These are phyloP conservation scores for Cicer chorassanicum DNA, from an alignment of 306 rosid species.

Conservation along the genomic window DNA sequence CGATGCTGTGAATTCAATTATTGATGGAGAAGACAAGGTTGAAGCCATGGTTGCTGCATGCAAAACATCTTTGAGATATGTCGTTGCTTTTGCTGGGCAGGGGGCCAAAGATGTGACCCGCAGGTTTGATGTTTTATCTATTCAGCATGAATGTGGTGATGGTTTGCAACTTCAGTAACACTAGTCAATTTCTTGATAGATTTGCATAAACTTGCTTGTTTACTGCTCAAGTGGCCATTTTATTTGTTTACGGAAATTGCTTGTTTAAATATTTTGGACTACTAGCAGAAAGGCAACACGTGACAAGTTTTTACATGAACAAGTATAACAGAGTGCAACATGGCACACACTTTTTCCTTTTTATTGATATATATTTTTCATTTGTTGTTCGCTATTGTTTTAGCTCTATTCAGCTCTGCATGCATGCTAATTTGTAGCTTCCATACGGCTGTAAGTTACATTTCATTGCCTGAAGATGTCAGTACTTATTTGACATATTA, in stretches of 20 bases:
- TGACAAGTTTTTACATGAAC: slow-evolving; percentile 6
- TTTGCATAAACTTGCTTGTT: slow-evolving; percentile 28
- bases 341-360: not conserved
- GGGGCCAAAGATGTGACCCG: slow-evolving; percentile 98
- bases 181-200: slow-evolving; percentile 23
- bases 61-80: slow-evolving; percentile 86
- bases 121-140: slow-evolving; percentile 63
- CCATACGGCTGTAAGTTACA: slow-evolving; percentile 13
- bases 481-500: slow-evolving; percentile 44
- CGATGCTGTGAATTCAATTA: slow-evolving; percentile 78
- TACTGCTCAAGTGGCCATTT: slow-evolving; percentile 29
- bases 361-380: not conserved
- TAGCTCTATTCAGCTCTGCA: slow-evolving; percentile 4
- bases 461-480: slow-evolving; percentile 46
- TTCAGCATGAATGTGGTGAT: slow-evolving; percentile 25
- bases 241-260: slow-evolving; percentile 33
- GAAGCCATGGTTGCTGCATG: slow-evolving; percentile 88
- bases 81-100: slow-evolving; percentile 89
- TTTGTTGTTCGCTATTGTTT: not conserved
- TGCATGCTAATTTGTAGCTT: slow-evolving; percentile 22
- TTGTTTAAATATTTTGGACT: slow-evolving; percentile 30
- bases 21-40: slow-evolving; percentile 87
- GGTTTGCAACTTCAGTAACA: slow-evolving; percentile 9
- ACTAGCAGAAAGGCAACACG: slow-evolving; percentile 7
- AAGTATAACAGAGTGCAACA: slow-evolving; percentile 12